Percentiles rank a stretch among this genome's conserved stretches.
Conservation (phyloP, 1,284 basidiomycete genomes). For the Microbotryum lychnidis-dioicae region DNA sequence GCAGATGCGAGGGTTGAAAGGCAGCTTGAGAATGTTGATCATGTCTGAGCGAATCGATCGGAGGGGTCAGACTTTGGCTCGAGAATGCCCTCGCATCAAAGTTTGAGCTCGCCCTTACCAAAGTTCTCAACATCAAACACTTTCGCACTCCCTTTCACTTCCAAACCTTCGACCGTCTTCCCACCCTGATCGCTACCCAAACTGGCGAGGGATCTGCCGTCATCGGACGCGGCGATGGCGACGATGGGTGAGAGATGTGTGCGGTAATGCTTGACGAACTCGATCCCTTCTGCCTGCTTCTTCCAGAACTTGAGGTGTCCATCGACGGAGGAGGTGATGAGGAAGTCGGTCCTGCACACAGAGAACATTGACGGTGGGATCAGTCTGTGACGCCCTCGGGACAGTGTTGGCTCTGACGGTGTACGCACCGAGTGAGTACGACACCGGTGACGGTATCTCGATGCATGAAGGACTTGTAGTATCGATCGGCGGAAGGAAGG, state of each 20-base stretch:
- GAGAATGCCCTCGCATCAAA: neutral
- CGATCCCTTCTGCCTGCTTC: conserved; percentile 85
- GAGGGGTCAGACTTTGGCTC: neutral
- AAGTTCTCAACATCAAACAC: conserved; percentile 98
- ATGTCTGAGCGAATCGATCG: conserved; percentile 56
- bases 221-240: conserved; percentile 75
- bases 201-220: conserved; percentile 86
- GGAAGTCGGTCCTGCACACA: conserved; percentile 66
- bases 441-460: conserved; percentile 83
- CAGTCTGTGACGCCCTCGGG: neutral
- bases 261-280: conserved; percentile 81
- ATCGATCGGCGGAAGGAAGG: conserved; percentile 83
- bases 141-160: conserved; percentile 55
- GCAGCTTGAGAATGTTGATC: conserved; percentile 95
- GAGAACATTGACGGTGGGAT: neutral
- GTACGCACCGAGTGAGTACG: conserved; percentile 65
- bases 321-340: conserved; percentile 89
- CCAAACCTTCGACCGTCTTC: conserved; percentile 59
- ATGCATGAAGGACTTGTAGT: conserved; percentile 98
- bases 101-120: conserved; percentile 50
- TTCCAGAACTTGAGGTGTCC: conserved; percentile 98
- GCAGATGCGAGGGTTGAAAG: conserved; percentile 71
- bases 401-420: neutral
- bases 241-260: conserved; percentile 77
- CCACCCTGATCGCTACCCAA: conserved; percentile 38